Base-by-base conservation (phyloP, 208 protist species). In the Crithidia fasciculata region DNA sequence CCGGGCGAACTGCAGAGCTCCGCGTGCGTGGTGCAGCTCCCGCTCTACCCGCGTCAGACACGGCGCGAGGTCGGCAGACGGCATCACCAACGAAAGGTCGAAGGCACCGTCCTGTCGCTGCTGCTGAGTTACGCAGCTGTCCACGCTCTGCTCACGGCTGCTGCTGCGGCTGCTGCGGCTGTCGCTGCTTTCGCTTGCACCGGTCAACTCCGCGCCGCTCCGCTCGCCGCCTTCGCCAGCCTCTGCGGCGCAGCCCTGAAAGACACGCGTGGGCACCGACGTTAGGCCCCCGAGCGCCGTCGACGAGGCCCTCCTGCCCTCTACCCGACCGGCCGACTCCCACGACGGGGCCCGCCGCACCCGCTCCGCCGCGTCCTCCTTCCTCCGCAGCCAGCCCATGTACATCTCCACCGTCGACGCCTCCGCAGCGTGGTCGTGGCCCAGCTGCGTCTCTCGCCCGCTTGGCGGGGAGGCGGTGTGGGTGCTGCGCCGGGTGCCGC, bases 1-100 rank as follows among this genome's bases (percentile, higher is more conserved):
- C 41, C 84, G 74, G 44, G 85, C 90, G 68, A 95, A 84, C 78
- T 86, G 83, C 40, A 92, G 80, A 8, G 85, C 85, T 19, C 19
- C 58, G 18, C 69, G 58, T 12, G 74, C 74, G 7, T 71, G 61
- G 19, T 77, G 65, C 58, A 84, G 53, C 59, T 78, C 70, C 43
- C 54, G 73, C 77, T 85, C 80, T 41, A 71, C 71, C 7, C 74
- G 59, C 18, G 41, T 18, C 45, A 74, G n/a, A 55, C 68, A 74
- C 9, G 74, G 74, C 2, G 74, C 6, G 18, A 68, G 49, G 36
- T 70, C 68, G 5, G 74, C 68, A 0, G 68, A 70, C 5, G 74
- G 36, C 55, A 80, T 55, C 40, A 80, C 47, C 36, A 68, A 54
- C 13, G 61, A 71, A 16, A 80, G 45, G 44, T 36, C 68, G 41